These are phyloP conservation scores for Anethum foeniculum DNA, from an alignment of 140 eudicot species.

Conservation along the genomic window DNA sequence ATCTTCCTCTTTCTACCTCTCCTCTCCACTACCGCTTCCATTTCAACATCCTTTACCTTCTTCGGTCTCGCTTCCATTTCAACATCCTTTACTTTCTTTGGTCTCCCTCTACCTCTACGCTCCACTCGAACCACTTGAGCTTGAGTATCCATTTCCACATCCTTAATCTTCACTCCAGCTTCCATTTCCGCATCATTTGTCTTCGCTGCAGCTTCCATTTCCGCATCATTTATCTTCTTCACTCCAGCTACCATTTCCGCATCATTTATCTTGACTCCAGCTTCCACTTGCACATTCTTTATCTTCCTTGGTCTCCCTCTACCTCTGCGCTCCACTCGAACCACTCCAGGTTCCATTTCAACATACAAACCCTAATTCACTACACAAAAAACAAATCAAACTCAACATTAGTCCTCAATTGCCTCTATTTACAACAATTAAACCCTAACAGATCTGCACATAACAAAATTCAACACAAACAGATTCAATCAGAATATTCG, in stretches of 20 bases:
- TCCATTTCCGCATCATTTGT: slow-evolving; percentile 38
- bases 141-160: slow-evolving; percentile 47
- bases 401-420: background rate
- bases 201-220: slow-evolving; percentile 52
- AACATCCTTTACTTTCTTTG: slow-evolving; percentile 27
- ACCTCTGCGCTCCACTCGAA: slow-evolving; percentile 30
- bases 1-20: slow-evolving; percentile 51
- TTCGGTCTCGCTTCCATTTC: slow-evolving; percentile 26
- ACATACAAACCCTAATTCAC: slow-evolving; percentile 7
- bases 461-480: background rate
- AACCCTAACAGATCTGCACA: slow-evolving; percentile 11
- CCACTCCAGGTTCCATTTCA: slow-evolving; percentile 60
- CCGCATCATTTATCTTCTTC: slow-evolving; percentile 19
- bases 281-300: slow-evolving; percentile 39
- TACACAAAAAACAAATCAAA: background rate
- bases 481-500: background rate
- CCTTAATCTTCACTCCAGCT: slow-evolving; percentile 22
- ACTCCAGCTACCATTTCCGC: slow-evolving; percentile 41
- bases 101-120: slow-evolving; percentile 46
- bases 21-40: slow-evolving; percentile 30
- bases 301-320: slow-evolving; percentile 47
- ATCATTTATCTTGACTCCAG: slow-evolving; percentile 31
- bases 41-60: slow-evolving; percentile 25
- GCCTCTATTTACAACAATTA: background rate
- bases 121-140: slow-evolving; percentile 40